phyloP scores from a whole-genome alignment of 345 rosid genomes.

The Citrus cavaleriei region DNA sequence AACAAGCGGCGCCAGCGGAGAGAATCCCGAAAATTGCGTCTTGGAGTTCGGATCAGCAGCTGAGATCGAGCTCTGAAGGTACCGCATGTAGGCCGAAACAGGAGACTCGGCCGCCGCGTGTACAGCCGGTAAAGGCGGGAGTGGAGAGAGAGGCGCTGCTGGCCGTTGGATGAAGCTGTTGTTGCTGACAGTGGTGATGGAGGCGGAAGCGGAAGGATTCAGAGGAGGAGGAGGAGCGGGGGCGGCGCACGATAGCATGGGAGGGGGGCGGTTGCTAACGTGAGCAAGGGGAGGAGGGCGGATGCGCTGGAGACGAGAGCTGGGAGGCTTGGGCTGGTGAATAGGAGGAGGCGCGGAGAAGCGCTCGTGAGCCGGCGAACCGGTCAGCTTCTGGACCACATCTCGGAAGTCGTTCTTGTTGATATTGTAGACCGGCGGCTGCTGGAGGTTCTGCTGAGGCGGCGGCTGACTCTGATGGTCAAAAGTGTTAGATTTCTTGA shows the following conservation, averaged over 20 bases:
- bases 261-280: conserved; percentile 65
- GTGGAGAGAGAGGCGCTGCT: conserved; percentile 55
- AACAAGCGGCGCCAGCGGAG: conserved; percentile 57
- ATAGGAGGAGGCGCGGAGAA: conserved; percentile 70
- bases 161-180: conserved; percentile 32
- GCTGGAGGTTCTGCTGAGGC: conserved; percentile 45
- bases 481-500: conserved; percentile 33
- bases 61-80: conserved; percentile 50
- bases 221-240: conserved; percentile 8
- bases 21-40: conserved; percentile 51
- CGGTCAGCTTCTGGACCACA: conserved; percentile 93
- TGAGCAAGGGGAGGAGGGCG: conserved; percentile 90
- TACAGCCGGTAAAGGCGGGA: conserved; percentile 62
- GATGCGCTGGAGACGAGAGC: conserved; percentile 84
- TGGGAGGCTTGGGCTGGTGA: conserved; percentile 66
- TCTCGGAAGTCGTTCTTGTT: conserved; percentile 89
- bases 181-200: neutral
- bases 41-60: conserved; percentile 42
- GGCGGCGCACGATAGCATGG: conserved; percentile 34
- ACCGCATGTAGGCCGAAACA: conserved; percentile 73
- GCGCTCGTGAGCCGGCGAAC: conserved; percentile 84
- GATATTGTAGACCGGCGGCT: conserved; percentile 92
- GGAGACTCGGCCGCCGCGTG: conserved; percentile 76
- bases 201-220: neutral
- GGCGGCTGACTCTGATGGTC: conserved; percentile 28